Base-by-base conservation (phyloP, 495 filamentous ascomycete genomes). In the Aspergillus indologenus region DNA sequence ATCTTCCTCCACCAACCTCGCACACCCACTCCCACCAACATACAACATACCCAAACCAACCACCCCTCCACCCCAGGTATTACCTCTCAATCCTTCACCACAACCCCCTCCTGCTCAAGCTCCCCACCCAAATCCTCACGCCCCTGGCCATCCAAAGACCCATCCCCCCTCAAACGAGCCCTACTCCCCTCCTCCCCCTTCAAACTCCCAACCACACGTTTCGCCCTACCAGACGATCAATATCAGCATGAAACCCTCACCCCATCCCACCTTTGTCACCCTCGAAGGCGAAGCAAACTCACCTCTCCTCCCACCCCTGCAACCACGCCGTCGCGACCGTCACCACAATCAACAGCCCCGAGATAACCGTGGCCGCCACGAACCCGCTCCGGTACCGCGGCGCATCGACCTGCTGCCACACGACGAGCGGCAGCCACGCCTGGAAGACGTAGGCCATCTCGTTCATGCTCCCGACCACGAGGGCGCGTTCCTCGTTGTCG, bases 361-460 rank as follows among this genome's bases (percentile, higher is more conserved):
- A 74, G 51, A 79, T 55, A 34, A 66, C 61, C 24, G 68, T 66
- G 1, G 73, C 62, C 0, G 78, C 75, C 24, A 80, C 79, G 46
- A 71, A 82, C 0, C 78, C 79, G 52, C 80, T 82, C 20, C 66
- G 71, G 47, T 80, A 81, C 54, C 73, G 40, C 0, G 78, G 79
- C 9, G 71, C 77, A 56, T 82, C 78, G n/a, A 80, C 66, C 61
- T 81, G 78, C 63, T 80, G 74, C 78, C 78, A 82, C 2, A 82
- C 77, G 31, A 81, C 59, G 26, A 74, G 70, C 15, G 79, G 78
- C 23, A 82, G 54, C 79, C 78, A 82, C 1, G 77, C 74, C 61
- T 81, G 77, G 50, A 80, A 63, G 17, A 79, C 75, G 54, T 79
- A 78, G 17, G 75, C 74, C 66, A 80, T 66, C 31, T 80, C 74